A percentile compares a stretch with the other conserved stretches of the same genome.
Evolutionary conservation across 257 asterid species (phyloP).

Genomic region (Anisodus acutangulus): DNA sequence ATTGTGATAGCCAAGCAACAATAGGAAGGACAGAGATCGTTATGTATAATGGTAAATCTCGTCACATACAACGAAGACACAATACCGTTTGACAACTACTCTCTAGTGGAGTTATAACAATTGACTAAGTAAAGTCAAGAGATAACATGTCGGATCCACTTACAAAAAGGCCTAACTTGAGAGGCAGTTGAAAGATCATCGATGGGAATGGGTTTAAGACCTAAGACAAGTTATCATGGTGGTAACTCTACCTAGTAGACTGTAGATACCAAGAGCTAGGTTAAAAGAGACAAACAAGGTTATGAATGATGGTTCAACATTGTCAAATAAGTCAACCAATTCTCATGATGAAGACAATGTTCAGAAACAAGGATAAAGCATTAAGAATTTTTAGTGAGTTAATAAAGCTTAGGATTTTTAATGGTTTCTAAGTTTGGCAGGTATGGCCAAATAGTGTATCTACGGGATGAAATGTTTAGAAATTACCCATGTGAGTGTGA

Average conservation of each 20-base stretch:
- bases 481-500: too few relatives aligned
- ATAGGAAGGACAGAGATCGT: background rate
- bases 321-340: background rate
- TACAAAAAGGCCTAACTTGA: background rate
- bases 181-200: background rate
- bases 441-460: background rate
- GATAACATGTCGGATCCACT: background rate
- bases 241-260: background rate
- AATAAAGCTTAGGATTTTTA: background rate
- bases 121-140: background rate
- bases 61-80: background rate
- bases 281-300: background rate
- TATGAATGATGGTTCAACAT: background rate
- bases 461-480: background rate
- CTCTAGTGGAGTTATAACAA: background rate
- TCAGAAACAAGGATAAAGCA: background rate
- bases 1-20: background rate
- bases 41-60: background rate
- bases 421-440: background rate
- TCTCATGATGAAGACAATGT: background rate
- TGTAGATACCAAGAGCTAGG: background rate
- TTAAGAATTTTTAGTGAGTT: too few relatives aligned
- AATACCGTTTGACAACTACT: background rate
- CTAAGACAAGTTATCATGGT: background rate
- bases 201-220: background rate